Base-by-base conservation (phyloP, 345 rosid genomes). In the Cardamine occulta region DNA sequence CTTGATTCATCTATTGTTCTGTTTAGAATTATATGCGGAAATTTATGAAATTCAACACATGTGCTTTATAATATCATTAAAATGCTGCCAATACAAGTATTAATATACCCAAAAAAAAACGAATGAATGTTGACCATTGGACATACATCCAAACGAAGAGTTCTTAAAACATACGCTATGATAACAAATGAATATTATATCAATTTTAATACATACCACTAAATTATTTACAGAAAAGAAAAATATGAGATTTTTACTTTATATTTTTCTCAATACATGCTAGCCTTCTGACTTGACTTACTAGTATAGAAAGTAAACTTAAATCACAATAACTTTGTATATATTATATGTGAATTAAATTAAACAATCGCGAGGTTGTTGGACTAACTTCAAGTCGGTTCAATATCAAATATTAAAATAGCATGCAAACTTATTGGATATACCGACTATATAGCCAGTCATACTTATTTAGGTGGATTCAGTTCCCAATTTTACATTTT, bases 1-100 rank as follows among this genome's bases (percentile, higher is more conserved):
- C 89, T 82, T 95, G 68, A 17, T 65, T 39, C 96, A 94, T 6
- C 49, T 44, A 1, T 42, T 42, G 1, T 42, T 42, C 17, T 42
- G 45, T 42, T 42, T 14, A 14, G 6, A 14, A 11, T 37, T 9
- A 37, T 37, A 10, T 12, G 45, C 15, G 6, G 6, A 40, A 40
- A 40, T 40, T 39, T 40, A 12, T 39, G 44, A 11, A 39, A 39
- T 4, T 40, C 48, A 42, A 42, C 23, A 59, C 44, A 59, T 58
- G 63, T 31, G 47, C 10, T 34, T 8, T 21, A 51, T 21, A 19
- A 31, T 58, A 69, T 15, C 48, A n/a, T 34, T 4, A 23, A 60
- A 49, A 15, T 34, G 13, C 24, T 59, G 75, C 21, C 14, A 23
- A 48, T 1, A 45, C 48, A 59, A 59, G 48, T 5, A 58, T 21